Percentiles rank a stretch among this genome's conserved stretches.
Evolutionary conservation across 257 asterid species (phyloP).

Genomic region (Solanum virginianum): DNA sequence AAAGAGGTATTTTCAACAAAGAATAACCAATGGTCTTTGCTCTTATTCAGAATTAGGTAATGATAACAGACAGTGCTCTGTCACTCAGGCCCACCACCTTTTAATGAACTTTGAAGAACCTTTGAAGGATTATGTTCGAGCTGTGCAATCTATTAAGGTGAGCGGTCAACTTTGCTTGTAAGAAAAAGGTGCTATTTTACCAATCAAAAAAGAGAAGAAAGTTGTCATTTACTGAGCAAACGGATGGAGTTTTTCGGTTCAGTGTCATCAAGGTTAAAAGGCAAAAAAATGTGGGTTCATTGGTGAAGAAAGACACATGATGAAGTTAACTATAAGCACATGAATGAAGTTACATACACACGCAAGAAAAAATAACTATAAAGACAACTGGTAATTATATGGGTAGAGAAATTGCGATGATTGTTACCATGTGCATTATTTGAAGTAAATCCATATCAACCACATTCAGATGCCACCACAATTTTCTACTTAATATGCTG

Average conservation of each 20-base stretch:
- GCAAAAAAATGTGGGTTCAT: neutral
- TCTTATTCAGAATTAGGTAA: neutral
- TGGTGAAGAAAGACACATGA: neutral
- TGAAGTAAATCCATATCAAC: neutral
- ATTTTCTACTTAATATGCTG: neutral
- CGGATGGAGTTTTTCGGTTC: neutral
- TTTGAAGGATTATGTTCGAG: constrained; percentile 85
- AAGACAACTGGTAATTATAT: neutral
- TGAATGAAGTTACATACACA: neutral
- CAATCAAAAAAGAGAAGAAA: neutral
- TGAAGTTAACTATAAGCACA: neutral
- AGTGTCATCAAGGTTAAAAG: neutral
- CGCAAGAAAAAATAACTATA: neutral
- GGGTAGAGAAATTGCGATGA: neutral
- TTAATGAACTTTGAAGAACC: constrained; percentile 97
- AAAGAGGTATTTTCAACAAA: constrained; percentile 47
- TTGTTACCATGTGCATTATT: neutral
- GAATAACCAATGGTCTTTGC: neutral
- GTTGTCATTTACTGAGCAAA: neutral
- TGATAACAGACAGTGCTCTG: neutral
- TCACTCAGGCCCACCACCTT: constrained; percentile 78
- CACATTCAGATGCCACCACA: neutral
- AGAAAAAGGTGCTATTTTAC: neutral
- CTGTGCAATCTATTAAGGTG: constrained; percentile 96
- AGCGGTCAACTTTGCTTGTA: constrained; percentile 8